Evolutionary conservation across 2,329 filamentous ascomycete species (phyloP).

Genomic region (Cordyceps cicadae): DNA sequence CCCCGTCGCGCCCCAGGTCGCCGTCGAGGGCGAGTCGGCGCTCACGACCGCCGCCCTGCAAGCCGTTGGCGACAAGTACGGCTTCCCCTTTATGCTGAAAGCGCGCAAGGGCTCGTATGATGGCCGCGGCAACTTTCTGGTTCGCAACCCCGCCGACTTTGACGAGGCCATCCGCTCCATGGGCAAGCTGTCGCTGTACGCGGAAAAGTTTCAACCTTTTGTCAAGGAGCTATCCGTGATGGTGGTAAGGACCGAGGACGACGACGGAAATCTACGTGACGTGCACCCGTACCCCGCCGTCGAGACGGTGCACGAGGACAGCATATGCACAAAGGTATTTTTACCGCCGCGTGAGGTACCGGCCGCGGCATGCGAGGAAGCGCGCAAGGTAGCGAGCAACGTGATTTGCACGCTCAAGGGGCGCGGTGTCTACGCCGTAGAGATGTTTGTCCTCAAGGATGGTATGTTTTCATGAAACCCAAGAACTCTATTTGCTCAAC

Average conservation of each 20-base stretch:
- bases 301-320: slow-evolving; percentile 92
- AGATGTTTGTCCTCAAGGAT: slow-evolving; percentile 81
- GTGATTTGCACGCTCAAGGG: slow-evolving; percentile 76
- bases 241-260: slow-evolving; percentile 81
- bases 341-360: slow-evolving; percentile 69
- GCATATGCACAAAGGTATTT: slow-evolving; percentile 88
- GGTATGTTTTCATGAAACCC: slow-evolving; percentile 30
- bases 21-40: slow-evolving; percentile 47
- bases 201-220: slow-evolving; percentile 84
- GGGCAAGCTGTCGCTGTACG: slow-evolving; percentile 66
- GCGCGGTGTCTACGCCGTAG: slow-evolving; percentile 89
- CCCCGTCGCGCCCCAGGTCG: slow-evolving; percentile 62
- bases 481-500: neutral
- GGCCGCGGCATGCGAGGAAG: slow-evolving; percentile 50
- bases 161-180: slow-evolving; percentile 61
- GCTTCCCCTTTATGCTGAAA: slow-evolving; percentile 89
- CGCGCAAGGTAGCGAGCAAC: slow-evolving; percentile 67
- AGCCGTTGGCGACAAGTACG: slow-evolving; percentile 55
- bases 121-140: slow-evolving; percentile 61
- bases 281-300: slow-evolving; percentile 76
- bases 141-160: slow-evolving; percentile 37
- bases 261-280: slow-evolving; percentile 37
- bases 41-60: slow-evolving; percentile 53
- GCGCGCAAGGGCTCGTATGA: slow-evolving; percentile 86
- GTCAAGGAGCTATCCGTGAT: slow-evolving; percentile 85